Evolutionary conservation across 2,329 filamentous ascomycete genomes (phyloP).

Genomic region (Dactylellina cionopaga): DNA sequence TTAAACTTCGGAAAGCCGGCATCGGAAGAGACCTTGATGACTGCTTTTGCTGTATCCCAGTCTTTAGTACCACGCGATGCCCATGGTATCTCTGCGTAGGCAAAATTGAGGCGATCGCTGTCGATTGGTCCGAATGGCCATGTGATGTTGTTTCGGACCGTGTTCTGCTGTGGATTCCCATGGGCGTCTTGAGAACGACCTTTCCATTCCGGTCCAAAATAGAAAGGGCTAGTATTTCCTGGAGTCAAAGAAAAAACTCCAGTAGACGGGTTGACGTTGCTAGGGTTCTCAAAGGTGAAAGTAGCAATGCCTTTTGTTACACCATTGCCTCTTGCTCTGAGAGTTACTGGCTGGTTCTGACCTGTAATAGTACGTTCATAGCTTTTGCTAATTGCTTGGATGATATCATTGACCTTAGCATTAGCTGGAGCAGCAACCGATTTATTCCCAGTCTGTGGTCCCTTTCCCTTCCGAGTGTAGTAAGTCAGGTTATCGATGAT

Average conservation of each 20-base stretch:
- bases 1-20: not conserved
- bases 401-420: constrained; percentile 20
- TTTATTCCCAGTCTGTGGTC: constrained; percentile 39
- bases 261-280: constrained; percentile 8
- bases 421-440: not conserved
- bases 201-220: constrained; percentile 24
- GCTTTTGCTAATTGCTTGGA: constrained; percentile 2
- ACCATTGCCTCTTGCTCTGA: not conserved
- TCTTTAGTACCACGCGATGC: not conserved
- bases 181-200: constrained; percentile 33
- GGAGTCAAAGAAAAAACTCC: constrained; percentile 11
- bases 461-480: constrained; percentile 27
- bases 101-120: constrained; percentile 13
- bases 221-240: constrained; percentile 14
- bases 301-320: constrained; percentile 10
- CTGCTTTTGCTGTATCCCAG: not conserved
- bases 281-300: constrained; percentile 6
- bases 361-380: not conserved
- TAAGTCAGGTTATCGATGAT: constrained; percentile 41
- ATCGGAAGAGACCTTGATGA: constrained; percentile 8
- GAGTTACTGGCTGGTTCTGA: not conserved
- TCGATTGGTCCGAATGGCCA: constrained; percentile 22
- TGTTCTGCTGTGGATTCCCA: constrained; percentile 9
- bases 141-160: constrained; percentile 8
- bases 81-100: constrained; percentile 30